Evolutionary conservation across 1,284 basidiomycete genomes (phyloP), one percentile per base, ranked within the genome.

Genomic region (Athelia psychrophila): DNA sequence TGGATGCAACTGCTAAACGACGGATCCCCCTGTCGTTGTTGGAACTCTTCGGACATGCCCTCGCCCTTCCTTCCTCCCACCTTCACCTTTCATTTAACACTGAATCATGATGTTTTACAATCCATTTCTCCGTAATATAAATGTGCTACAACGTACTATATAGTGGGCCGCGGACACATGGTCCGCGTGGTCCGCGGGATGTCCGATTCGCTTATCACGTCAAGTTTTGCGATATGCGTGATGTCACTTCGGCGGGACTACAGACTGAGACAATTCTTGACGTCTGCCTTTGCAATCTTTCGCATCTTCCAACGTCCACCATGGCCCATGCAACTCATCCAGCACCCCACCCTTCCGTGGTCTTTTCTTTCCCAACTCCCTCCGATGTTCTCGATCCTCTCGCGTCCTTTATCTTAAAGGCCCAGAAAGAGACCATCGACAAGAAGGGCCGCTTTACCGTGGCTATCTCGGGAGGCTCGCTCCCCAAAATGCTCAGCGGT

Each of bases 391-490:
- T 79, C 44, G 62, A 74, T 1, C 78, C 83, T 0, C 85, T 99
- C 54, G 91, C 94, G 9, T 72, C 81, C 48, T 98, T 96, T 66
- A 82, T 98, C 52, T 63, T 93, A 63, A 91, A 90, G 58, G 90
- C 91, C 0, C 96, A 98, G 77, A 88, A 86, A 58, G 93, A 97
- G 46, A 86, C 96, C 24, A 79, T 98, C 64, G 81, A 86, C 64
- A 91, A 91, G 71, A 88, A 93, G 69, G 89, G 88, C 64, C 84
- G 82, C 60, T 99, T 99, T 77, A 91, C 93, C 51, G 68, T 99
- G 62, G 96, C 97, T 53, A 76, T 98, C 60, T 97, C 94, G 1
- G 96, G 96, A 20, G 96, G 96, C 2, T 94, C 91, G 0, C 80
- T 98, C 35, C 94, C 96, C 47, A 88, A 88, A 66, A 86, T 91